Percentiles rank a stretch among this genome's conserved stretches.
These are phyloP conservation scores for Lactifluus pinguis DNA, from an alignment of 768 basidiomycete genomes.

Conservation along the genomic window DNA sequence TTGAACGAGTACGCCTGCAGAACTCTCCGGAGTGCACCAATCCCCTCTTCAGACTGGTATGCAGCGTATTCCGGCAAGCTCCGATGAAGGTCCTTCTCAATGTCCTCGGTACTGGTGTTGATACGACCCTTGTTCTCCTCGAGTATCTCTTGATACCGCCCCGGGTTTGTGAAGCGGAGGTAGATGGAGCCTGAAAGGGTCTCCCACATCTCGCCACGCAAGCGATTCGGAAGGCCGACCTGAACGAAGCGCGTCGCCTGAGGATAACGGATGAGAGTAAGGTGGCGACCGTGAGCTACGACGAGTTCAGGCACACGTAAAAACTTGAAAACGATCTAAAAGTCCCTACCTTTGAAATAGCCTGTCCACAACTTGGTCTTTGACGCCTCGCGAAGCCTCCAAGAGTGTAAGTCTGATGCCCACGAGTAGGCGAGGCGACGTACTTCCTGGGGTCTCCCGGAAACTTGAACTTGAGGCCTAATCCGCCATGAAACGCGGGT, in stretches of 20 bases:
- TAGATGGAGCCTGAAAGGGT: constrained; percentile 89
- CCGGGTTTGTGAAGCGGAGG: constrained; percentile 80
- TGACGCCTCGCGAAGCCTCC: constrained; percentile 77
- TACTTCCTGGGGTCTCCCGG: constrained; percentile 91
- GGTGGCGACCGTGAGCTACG: constrained; percentile 82
- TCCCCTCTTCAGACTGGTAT: constrained; percentile 86
- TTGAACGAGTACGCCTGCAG: constrained; percentile 92
- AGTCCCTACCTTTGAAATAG: constrained; percentile 59
- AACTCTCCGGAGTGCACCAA: constrained; percentile 75
- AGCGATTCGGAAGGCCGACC: constrained; percentile 88
- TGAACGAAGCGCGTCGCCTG: constrained; percentile 96
- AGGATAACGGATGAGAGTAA: constrained; percentile 93
- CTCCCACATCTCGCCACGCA: constrained; percentile 98
- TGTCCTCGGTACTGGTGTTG: constrained; percentile 91
- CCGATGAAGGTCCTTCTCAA: constrained; percentile 95
- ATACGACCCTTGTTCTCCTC: constrained; percentile 69
- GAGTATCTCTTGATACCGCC: constrained; percentile 67
- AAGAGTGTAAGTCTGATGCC: neutral
- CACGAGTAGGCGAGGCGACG: constrained; percentile 21
- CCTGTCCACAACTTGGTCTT: constrained; percentile 95
- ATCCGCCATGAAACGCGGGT: constrained; percentile 61
- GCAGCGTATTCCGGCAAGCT: constrained; percentile 96
- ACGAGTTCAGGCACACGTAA: neutral
- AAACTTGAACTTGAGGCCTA: constrained; percentile 79
- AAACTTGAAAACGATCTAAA: constrained; percentile 14